Conservation (phyloP, 2,329 filamentous ascomycete species). For the Trichoderma endophyticum region DNA sequence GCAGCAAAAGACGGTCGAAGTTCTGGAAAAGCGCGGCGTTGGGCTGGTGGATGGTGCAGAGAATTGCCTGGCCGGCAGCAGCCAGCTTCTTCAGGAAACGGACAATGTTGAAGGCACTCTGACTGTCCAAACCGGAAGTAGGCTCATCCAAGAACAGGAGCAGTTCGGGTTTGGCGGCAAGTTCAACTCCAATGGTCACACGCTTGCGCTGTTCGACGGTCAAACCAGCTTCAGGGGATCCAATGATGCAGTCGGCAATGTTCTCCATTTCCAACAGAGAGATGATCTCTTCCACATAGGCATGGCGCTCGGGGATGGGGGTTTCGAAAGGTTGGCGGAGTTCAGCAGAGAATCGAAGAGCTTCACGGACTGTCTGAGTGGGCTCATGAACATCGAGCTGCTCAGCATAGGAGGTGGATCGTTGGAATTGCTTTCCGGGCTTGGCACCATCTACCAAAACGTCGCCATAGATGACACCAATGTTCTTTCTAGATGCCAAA, state of each 20-base stretch:
- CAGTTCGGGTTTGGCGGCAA: conserved; percentile 76
- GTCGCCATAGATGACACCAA: conserved; percentile 56
- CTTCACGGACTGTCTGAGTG: conserved; percentile 61
- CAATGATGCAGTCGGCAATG: conserved; percentile 58
- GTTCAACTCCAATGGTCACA: conserved; percentile 87
- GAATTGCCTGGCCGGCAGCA: conserved; percentile 77
- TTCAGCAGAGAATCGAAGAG: conserved; percentile 60
- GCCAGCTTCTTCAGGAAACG: conserved; percentile 75
- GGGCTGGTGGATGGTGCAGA: conserved; percentile 90
- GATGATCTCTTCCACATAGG: conserved; percentile 61
- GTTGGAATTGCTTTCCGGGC: conserved; percentile 59
- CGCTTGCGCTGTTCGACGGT: conserved; percentile 67
- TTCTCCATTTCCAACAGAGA: conserved; percentile 56
- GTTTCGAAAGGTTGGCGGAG: conserved; percentile 56
- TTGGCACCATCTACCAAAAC: conserved; percentile 55
- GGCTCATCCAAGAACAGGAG: conserved; percentile 78
- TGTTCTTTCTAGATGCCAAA: conserved; percentile 59
- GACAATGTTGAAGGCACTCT: conserved; percentile 73
- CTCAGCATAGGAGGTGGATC: conserved; percentile 60
- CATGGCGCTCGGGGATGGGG: conserved; percentile 52
- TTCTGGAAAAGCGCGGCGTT: conserved; percentile 83
- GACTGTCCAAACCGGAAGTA: conserved; percentile 62
- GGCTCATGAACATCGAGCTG: conserved; percentile 62
- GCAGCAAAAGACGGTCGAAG: conserved; percentile 77
- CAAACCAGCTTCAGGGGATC: conserved; percentile 63